Conservation (phyloP, 805 yeast species). For the Metschnikowia noctiluminum region DNA sequence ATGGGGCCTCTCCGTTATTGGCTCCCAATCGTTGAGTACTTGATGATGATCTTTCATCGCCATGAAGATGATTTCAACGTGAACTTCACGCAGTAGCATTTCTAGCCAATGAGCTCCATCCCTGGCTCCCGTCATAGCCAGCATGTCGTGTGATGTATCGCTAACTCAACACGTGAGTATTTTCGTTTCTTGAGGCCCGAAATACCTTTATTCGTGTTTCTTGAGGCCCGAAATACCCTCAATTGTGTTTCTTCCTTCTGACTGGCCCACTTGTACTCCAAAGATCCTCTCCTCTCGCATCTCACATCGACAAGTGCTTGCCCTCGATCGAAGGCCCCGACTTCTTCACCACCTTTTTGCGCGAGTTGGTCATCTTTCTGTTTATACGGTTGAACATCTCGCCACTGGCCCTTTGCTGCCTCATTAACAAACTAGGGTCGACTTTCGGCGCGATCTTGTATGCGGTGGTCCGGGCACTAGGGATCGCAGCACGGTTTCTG, state of each 20-base stretch:
- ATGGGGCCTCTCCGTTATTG: no score
- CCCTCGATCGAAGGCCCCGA: conserved; percentile 83
- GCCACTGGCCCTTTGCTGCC: conserved; percentile 53
- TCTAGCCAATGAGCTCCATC: no score
- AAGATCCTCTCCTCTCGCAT: not conserved
- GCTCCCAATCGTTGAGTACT: no score
- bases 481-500: conserved; percentile 93
- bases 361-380: conserved; percentile 49
- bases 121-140: no score
- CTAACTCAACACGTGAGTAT: no score
- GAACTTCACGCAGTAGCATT: no score
- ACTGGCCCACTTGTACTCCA: not conserved
- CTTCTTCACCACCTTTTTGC: conserved; percentile 51
- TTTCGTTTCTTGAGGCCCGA: not conserved
- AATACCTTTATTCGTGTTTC: not conserved
- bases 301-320: conserved; percentile 43
- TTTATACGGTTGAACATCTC: conserved; percentile 81
- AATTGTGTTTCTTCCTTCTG: not conserved
- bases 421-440: conserved; percentile 46
- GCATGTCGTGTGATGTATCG: no score
- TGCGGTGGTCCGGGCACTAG: conserved; percentile 84
- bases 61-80: no score
- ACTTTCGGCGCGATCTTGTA: conserved; percentile 88
- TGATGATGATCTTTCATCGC: no score
- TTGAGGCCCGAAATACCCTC: not conserved